Conservation (phyloP, 2,329 filamentous ascomycete genomes). For the Botryotinia convoluta region DNA sequence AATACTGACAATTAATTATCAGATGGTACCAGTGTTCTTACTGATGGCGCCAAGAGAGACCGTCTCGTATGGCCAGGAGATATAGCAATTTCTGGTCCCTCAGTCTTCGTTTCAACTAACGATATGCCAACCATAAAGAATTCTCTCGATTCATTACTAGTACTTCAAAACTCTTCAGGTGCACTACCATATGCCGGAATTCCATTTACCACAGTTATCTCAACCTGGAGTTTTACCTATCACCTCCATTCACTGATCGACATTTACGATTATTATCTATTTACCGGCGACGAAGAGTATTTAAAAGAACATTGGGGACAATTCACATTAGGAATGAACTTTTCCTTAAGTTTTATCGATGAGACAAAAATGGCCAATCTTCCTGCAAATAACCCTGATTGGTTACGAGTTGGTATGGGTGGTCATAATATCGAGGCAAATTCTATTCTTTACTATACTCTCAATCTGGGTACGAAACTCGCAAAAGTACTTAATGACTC, state of each 20-base stretch:
- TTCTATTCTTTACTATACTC: constrained; percentile 32
- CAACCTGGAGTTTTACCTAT: constrained; percentile 52
- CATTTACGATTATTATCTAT: constrained; percentile 57
- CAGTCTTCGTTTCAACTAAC: constrained; percentile 53
- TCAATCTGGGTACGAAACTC: constrained; percentile 44
- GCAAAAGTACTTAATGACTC: constrained; percentile 42
- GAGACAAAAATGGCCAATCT: constrained; percentile 39
- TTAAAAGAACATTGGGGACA: constrained; percentile 48
- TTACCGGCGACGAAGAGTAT: constrained; percentile 53
- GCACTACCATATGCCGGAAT: constrained; percentile 39
- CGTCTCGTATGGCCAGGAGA: constrained; percentile 61
- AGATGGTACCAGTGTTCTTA: constrained; percentile 34
- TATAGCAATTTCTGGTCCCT: constrained; percentile 55
- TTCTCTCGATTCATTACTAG: constrained; percentile 41
- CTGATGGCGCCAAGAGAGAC: constrained; percentile 58
- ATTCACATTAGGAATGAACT: constrained; percentile 48
- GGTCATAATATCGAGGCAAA: constrained; percentile 38
- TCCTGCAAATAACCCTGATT: constrained; percentile 29
- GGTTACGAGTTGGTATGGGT: constrained; percentile 36
- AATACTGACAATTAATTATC: constrained; percentile 23
- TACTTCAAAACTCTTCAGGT: constrained; percentile 29
- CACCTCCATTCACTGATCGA: constrained; percentile 59
- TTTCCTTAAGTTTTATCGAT: constrained; percentile 46
- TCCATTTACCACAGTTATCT: constrained; percentile 42
- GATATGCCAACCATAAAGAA: constrained; percentile 51